These are phyloP conservation scores for Parachaetomium inaequale DNA, from an alignment of 495 filamentous ascomycete species.

Conservation along the genomic window DNA sequence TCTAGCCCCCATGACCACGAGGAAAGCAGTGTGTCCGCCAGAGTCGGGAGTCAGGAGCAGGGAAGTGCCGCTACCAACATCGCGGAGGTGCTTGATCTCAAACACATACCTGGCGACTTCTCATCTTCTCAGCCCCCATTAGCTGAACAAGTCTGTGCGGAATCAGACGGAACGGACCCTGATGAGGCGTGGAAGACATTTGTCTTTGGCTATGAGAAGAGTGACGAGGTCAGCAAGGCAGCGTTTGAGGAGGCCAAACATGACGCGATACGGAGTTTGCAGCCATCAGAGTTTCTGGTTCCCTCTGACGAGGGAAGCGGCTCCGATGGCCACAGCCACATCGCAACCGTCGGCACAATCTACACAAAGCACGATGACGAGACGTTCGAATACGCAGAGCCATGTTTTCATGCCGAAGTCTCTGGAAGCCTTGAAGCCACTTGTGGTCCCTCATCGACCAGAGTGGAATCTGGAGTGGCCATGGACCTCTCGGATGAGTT, in stretches of 20 bases:
- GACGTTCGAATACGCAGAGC: slow-evolving; percentile 1
- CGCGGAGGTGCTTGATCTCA: not conserved
- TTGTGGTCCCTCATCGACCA: not conserved
- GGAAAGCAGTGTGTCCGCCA: not conserved
- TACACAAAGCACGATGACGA: not conserved
- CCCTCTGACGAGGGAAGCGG: not conserved
- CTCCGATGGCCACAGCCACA: slow-evolving; percentile 18
- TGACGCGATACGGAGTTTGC: slow-evolving; percentile 31
- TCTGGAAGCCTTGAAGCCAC: slow-evolving; percentile 7
- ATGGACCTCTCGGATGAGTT: not conserved
- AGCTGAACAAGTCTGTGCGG: not conserved
- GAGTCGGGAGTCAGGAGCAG: not conserved
- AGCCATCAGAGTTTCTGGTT: slow-evolving; percentile 26
- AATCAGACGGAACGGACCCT: slow-evolving; percentile 13
- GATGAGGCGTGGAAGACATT: slow-evolving; percentile 41
- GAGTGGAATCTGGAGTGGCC: not conserved
- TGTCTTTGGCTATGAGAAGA: slow-evolving; percentile 33
- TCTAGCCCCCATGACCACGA: not conserved
- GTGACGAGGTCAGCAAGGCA: slow-evolving; percentile 33
- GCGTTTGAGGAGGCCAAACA: slow-evolving; percentile 38
- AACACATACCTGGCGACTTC: not conserved
- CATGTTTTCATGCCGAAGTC: not conserved
- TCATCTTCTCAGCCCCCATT: not conserved
- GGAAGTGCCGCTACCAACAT: not conserved
- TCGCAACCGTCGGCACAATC: slow-evolving; percentile 22